A percentile compares a stretch with the other conserved stretches of the same genome.
Evolutionary conservation across 176 grass and related monocot genomes (phyloP).

Genomic region (Microstegium vimineum): DNA sequence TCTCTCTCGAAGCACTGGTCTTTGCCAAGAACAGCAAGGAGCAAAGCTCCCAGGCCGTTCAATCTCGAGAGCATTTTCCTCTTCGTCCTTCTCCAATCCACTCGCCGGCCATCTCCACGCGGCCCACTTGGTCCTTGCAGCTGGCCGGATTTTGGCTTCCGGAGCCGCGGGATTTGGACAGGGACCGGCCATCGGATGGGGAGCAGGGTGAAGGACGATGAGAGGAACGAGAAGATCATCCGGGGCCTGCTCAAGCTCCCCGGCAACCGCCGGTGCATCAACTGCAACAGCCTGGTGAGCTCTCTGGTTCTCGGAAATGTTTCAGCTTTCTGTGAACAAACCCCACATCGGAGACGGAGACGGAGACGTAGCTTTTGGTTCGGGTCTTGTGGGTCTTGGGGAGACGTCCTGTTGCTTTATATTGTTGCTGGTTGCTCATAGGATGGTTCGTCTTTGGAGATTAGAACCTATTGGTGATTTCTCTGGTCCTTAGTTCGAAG

Average conservation of each 20-base stretch:
- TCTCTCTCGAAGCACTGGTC: not conserved
- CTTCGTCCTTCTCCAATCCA: not conserved
- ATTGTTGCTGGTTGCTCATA: not conserved
- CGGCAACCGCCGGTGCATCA: slow-evolving; percentile 56
- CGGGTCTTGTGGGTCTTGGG: too few species aligned
- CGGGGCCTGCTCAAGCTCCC: slow-evolving; percentile 52
- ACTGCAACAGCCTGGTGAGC: slow-evolving; percentile 59
- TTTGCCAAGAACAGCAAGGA: not conserved
- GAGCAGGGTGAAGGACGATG: slow-evolving; percentile 56
- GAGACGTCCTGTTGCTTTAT: not conserved
- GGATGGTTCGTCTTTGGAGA: not conserved
- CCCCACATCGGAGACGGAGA: not conserved
- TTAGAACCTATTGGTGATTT: not conserved
- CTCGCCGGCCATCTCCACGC: not conserved
- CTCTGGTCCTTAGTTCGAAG: not conserved
- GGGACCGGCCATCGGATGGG: slow-evolving; percentile 23
- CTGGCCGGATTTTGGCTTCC: not conserved
- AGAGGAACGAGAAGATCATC: slow-evolving; percentile 57
- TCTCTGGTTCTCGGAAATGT: not conserved
- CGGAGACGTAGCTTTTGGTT: not conserved
- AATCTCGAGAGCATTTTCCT: slow-evolving; percentile 11
- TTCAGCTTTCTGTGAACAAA: not conserved
- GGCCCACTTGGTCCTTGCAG: not conserved
- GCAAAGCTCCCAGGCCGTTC: slow-evolving; percentile 1
- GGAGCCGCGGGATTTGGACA: not conserved